Conservation (phyloP, 495 filamentous ascomycete genomes). For the Talaromyces borbonicus region DNA sequence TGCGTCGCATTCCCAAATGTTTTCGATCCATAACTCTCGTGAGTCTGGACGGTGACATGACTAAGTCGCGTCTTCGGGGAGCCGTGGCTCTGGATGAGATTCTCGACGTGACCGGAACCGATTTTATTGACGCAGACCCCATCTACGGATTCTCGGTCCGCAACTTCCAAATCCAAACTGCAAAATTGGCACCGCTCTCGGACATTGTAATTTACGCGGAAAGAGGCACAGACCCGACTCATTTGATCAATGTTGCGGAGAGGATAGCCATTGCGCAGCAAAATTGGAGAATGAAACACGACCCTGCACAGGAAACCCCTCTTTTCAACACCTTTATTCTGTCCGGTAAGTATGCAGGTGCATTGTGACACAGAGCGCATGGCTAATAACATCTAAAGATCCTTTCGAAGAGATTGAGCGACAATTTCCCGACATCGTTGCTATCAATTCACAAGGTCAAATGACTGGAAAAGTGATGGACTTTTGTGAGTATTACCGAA, state of each 20-base stretch:
- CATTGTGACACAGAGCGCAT: slow-evolving; percentile 1
- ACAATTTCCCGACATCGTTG: slow-evolving; percentile 57
- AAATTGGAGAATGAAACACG: slow-evolving; percentile 57
- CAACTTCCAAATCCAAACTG: slow-evolving; percentile 95
- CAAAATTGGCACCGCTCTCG: slow-evolving; percentile 77
- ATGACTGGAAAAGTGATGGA: slow-evolving; percentile 75
- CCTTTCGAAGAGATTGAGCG: slow-evolving; percentile 67
- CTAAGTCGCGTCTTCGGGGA: slow-evolving; percentile 68
- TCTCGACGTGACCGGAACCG: slow-evolving; percentile 35
- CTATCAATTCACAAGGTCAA: slow-evolving; percentile 61
- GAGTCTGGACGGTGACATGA: slow-evolving; percentile 77
- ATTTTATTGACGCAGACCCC: slow-evolving; percentile 59
- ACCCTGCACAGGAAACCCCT: slow-evolving; percentile 45
- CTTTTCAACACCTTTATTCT: slow-evolving; percentile 79
- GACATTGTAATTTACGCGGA: slow-evolving; percentile 90
- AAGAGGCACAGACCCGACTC: slow-evolving; percentile 39
- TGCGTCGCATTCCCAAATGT: slow-evolving; percentile 66
- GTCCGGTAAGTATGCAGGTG: slow-evolving; percentile 39
- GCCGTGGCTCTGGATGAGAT: slow-evolving; percentile 75
- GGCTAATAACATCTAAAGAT: slow-evolving; percentile 33
- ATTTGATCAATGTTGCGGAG: slow-evolving; percentile 57
- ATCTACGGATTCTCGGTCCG: slow-evolving; percentile 74
- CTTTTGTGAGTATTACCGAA: slow-evolving; percentile 52
- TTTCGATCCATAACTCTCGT: slow-evolving; percentile 77
- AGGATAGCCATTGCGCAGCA: slow-evolving; percentile 66